A percentile compares a stretch with the other conserved stretches of the same genome.
These are phyloP conservation scores for Polytrichum formosum DNA, from an alignment of 225 moss, liverwort and hornwort species.

Conservation along the genomic window DNA sequence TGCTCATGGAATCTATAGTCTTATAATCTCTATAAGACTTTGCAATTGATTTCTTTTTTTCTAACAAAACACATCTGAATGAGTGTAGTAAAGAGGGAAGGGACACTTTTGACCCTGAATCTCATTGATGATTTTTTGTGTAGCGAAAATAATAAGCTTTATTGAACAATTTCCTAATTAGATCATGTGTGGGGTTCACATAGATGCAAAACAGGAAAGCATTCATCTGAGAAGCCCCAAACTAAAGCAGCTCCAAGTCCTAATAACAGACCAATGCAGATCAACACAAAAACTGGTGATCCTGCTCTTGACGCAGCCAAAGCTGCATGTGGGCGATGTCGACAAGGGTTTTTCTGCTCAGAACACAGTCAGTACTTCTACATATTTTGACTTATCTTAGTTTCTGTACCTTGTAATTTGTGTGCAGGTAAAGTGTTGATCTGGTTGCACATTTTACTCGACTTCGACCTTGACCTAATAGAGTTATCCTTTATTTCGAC, in stretches of 20 bases:
- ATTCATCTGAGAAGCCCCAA: conserved; percentile 79
- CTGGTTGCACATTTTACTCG: no score
- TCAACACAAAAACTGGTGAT: conserved; percentile 23
- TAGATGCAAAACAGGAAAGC: conserved; percentile 89
- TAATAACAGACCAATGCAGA: conserved; percentile 48
- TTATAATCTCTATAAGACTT: no score
- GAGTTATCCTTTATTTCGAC: no score
- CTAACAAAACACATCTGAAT: no score
- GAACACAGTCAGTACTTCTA: conserved; percentile 69
- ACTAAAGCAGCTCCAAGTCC: conserved; percentile 52
- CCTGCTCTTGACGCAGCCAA: conserved; percentile 42
- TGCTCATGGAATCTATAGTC: no score
- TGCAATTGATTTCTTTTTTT: no score
- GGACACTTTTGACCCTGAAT: not conserved
- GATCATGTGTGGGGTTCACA: conserved; percentile 30
- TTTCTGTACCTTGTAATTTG: not conserved
- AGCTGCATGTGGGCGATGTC: conserved; percentile 74
- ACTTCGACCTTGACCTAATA: no score
- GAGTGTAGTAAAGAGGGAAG: not conserved
- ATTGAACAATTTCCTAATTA: conserved; percentile 21
- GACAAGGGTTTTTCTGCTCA: conserved; percentile 90
- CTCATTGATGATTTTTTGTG: not conserved
- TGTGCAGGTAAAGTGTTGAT: no score
- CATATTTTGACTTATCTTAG: not conserved
- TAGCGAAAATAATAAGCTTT: conserved; percentile 3